phyloP scores from a whole-genome alignment of 2,329 filamentous ascomycete genomes.

The Fusarium sp. region DNA sequence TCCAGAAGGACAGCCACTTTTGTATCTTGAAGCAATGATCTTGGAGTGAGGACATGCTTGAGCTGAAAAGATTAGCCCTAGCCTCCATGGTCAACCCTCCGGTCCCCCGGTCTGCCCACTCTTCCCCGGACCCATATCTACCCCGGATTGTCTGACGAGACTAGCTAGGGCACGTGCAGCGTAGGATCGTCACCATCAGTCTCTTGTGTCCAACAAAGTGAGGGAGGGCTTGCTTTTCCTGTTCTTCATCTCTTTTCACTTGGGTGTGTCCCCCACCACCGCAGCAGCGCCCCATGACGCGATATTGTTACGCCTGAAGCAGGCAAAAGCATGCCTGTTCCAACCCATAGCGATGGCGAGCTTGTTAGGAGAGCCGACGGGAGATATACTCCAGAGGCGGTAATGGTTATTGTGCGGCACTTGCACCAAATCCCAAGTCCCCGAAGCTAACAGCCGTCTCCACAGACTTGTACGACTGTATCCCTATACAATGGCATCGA shows the following conservation, averaged over 20 bases:
- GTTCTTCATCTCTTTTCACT: not conserved
- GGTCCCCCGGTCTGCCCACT: not conserved
- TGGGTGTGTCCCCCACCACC: not conserved
- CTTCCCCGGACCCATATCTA: slow-evolving; percentile 2
- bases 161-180: slow-evolving; percentile 5
- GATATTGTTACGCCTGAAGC: not conserved
- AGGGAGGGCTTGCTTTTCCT: not conserved
- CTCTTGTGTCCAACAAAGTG: not conserved
- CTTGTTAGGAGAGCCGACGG: slow-evolving; percentile 4
- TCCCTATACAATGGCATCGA: slow-evolving; percentile 33
- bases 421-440: not conserved
- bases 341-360: slow-evolving; percentile 13
- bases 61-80: not conserved
- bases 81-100: not conserved
- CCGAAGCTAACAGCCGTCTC: not conserved
- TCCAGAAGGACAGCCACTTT: not conserved
- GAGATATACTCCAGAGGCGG: slow-evolving; percentile 25
- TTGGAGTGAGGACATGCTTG: not conserved
- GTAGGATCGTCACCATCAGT: slow-evolving; percentile 2
- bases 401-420: slow-evolving; percentile 32
- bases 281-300: slow-evolving; percentile 17
- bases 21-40: not conserved
- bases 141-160: slow-evolving; percentile 7
- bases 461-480: slow-evolving; percentile 24
- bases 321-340: slow-evolving; percentile 23